A percentile compares a stretch with the other conserved stretches of the same genome.
These are phyloP conservation scores for Fremontodendron californicum DNA, from an alignment of 345 rosid species.

Conservation along the genomic window DNA sequence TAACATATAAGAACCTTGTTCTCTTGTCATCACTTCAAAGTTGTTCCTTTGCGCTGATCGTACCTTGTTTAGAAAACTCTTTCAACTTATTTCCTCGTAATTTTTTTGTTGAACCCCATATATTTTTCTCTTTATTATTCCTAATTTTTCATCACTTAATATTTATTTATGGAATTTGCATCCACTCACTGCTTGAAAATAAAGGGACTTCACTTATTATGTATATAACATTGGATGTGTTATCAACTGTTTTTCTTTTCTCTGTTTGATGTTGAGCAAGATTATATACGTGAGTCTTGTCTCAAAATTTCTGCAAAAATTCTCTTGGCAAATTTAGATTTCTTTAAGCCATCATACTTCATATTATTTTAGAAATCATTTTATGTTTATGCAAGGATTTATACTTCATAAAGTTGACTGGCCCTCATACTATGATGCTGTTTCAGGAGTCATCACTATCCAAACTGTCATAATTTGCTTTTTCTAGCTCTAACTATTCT, in stretches of 20 bases:
- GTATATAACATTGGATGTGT: background rate
- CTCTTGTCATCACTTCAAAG: background rate
- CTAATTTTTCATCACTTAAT: background rate
- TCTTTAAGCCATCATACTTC: background rate
- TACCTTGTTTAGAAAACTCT: background rate
- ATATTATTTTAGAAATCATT: background rate
- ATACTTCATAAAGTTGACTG: background rate
- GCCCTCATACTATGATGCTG: background rate
- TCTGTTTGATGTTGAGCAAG: background rate
- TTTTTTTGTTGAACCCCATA: background rate
- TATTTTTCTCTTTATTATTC: background rate
- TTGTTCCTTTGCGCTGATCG: background rate
- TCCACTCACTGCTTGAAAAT: background rate
- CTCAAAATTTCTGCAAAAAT: background rate
- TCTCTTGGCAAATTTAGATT: background rate
- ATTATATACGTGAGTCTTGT: background rate
- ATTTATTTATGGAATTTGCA: background rate
- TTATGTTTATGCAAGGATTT: background rate
- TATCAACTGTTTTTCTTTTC: background rate
- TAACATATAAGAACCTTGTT: background rate
- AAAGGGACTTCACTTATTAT: background rate
- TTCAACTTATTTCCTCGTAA: background rate
- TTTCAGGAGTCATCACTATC: background rate
- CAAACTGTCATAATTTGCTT: background rate
- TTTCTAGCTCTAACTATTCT: background rate